Base-by-base conservation (phyloP, 108 stramenopile species). In the Schizochytrium sp. region DNA sequence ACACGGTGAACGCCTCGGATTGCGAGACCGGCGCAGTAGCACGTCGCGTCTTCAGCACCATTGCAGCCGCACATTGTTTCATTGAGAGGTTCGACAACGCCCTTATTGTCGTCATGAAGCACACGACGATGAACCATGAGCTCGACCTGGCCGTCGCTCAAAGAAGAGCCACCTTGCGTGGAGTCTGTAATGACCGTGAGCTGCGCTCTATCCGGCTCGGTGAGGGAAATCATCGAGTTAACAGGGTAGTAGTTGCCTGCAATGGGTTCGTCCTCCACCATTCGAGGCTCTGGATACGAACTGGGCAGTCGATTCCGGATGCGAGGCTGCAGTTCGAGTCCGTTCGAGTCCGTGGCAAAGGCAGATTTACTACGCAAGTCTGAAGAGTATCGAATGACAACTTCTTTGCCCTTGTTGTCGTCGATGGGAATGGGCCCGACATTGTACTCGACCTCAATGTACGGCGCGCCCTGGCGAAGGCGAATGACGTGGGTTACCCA, bases 221-320 rank as follows among this genome's bases (percentile, higher is more conserved):
- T 93, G 60, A 98, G 87, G 87, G 93, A 97, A 21, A 95, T 94
- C 18, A 96, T 97, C n/a, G 97, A 93, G 90, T 96, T 98, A 4
- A 98, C 95, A 34, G 98, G 98, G 90, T 97, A 98, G 92, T 96
- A 99, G 89, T 98, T 99, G 51, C 96, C 96, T 21, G 97, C 95
- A 69, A 98, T 92, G 29, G 97, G 97, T 92, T 98, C 96, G 29
- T 95, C 96, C 8, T 92, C 87, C 60, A 95, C 71, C 60, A 95
- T 89, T 93, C 95, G 95, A 19, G 95, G 91, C 12, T 94, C 91
- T 12, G 95, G 93, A 60, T 93, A 90, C 58, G 94, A 94, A 14
- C 91, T 76, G 29, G 91, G 87, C 4, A 91, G 88, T 5, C 34
- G 4, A 90, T 92, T 47, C 12, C 95, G 93, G 71, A 89, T 87